Evolutionary conservation across 2,329 filamentous ascomycete species (phyloP).

Genomic region (Anisogramma anomala): DNA sequence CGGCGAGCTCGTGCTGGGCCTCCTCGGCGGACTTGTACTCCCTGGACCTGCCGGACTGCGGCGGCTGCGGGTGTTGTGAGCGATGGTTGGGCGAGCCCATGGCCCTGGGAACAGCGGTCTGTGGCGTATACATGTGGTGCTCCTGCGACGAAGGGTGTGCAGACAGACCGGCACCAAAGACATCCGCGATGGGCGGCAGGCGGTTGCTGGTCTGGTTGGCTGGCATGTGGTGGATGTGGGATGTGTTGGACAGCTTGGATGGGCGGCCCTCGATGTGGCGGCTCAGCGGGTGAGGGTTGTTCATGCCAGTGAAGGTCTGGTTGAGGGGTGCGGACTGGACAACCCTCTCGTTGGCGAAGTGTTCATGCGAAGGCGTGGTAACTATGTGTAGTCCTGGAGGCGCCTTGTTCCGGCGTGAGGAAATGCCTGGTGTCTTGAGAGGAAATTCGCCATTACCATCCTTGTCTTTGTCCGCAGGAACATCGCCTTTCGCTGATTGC

Average conservation of each 20-base stretch:
- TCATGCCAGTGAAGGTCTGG: slow-evolving; percentile 87
- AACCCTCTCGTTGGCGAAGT: slow-evolving; percentile 86
- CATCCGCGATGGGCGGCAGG: slow-evolving; percentile 85
- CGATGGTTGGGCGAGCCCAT: slow-evolving; percentile 64
- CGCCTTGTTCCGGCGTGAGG: slow-evolving; percentile 60
- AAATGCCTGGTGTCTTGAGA: slow-evolving; percentile 60
- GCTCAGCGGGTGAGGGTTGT: slow-evolving; percentile 64
- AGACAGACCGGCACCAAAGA: slow-evolving; percentile 72
- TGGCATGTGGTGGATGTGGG: slow-evolving; percentile 82
- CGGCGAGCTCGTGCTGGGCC: slow-evolving; percentile 78
- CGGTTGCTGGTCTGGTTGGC: slow-evolving; percentile 84
- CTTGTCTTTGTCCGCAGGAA: slow-evolving; percentile 45
- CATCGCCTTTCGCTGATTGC: slow-evolving; percentile 69
- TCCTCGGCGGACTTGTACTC: slow-evolving; percentile 96
- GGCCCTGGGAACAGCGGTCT: slow-evolving; percentile 54
- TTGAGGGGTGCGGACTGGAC: slow-evolving; percentile 93
- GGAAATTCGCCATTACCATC: slow-evolving; percentile 35
- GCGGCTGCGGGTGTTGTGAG: slow-evolving; percentile 41
- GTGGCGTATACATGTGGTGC: slow-evolving; percentile 44
- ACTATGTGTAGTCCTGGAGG: slow-evolving; percentile 88
- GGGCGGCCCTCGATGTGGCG: slow-evolving; percentile 72
- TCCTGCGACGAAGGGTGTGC: slow-evolving; percentile 45
- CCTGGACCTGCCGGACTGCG: slow-evolving; percentile 53
- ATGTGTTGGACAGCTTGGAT: slow-evolving; percentile 70
- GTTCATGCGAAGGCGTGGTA: slow-evolving; percentile 85